Base-by-base conservation (phyloP, 1,139 yeast genomes). In the Lodderomyces beijingensis region DNA sequence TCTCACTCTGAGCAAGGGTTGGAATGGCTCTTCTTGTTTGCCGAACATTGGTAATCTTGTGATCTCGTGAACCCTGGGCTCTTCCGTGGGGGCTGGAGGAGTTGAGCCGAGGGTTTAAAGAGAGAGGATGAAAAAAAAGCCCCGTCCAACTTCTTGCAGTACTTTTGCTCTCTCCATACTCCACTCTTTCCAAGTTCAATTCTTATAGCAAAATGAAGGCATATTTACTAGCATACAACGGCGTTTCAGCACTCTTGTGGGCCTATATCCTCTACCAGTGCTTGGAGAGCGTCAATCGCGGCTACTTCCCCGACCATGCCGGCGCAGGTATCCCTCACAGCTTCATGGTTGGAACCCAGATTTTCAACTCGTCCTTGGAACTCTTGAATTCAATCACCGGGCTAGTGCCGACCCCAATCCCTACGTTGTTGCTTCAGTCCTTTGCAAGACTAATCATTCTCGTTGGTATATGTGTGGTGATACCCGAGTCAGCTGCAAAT, bases 211-310 rank as follows among this genome's bases (percentile, higher is more conserved):
- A 21, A 23, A 16, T 23, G 28, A 37, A 34, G 22, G 16, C 15
- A 21, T 55, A 53, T 37, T 47, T 60, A 28, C 35, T 46, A 5
- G 20, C 38, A 4, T 87, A 86, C 63, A 87, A 88, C 58, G 64
- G 73, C n/a, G 41, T 73, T 9, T 78, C 91, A 5, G 80, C 80
- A 0, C 53, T 72, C 7, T 62, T 83, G 10, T 88, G 96, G 96
- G 59, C 65, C 0, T 67, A 71, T 19, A 74, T 85, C 4, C 40
- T 59, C 9, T 25, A 37, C 16, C 27, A 32, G 11, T 47, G 57
- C n/a, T 13, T 44, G 17, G 32, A 16, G 10, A 57, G 53, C 32
- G 29, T 47, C 8, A 16, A 31, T 16, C 35, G 31, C 11, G 41
- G 36, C 3, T 21, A 23, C n/a, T 30, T 16, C 24, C 20, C 20